These are phyloP conservation scores for Termitomyces titanicus DNA, from an alignment of 768 basidiomycete genomes.

Conservation along the genomic window DNA sequence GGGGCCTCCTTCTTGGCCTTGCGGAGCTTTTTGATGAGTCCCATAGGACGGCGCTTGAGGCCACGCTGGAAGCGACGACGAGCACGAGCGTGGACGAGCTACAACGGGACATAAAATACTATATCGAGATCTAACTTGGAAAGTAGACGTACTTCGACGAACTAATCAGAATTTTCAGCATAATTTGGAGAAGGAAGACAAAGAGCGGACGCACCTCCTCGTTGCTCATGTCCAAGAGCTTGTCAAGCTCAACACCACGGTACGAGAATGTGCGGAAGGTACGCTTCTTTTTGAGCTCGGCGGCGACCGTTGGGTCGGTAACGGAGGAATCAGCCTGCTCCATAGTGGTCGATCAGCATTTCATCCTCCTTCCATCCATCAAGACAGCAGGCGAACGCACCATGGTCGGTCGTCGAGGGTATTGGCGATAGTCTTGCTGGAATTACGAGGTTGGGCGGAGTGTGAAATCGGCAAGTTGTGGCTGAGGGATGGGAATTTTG, in stretches of 20 bases:
- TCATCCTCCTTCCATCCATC: neutral
- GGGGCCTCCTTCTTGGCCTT: slow-evolving; percentile 99
- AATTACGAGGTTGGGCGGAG: slow-evolving; percentile 21
- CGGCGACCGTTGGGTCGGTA: slow-evolving; percentile 91
- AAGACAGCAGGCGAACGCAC: slow-evolving; percentile 19
- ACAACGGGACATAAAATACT: neutral
- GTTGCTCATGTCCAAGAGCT: slow-evolving; percentile 93
- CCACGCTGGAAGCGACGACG: slow-evolving; percentile 99
- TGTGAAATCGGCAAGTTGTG: slow-evolving; percentile 32
- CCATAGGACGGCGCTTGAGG: slow-evolving; percentile 97
- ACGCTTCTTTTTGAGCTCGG: slow-evolving; percentile 97
- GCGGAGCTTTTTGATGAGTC: slow-evolving; percentile 98
- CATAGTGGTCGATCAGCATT: slow-evolving; percentile 6
- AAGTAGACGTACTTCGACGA: slow-evolving; percentile 64
- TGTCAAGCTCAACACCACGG: slow-evolving; percentile 97
- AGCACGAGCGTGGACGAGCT: slow-evolving; percentile 98
- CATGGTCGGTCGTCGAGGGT: slow-evolving; percentile 38
- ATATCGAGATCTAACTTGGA: neutral
- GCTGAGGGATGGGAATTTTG: slow-evolving; percentile 30
- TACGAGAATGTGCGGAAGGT: slow-evolving; percentile 99
- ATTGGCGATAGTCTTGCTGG: slow-evolving; percentile 34
- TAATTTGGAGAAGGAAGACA: neutral
- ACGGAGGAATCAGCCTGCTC: slow-evolving; percentile 73
- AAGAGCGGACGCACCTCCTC: slow-evolving; percentile 71
- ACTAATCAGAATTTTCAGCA: slow-evolving; percentile 35